Evolutionary conservation across 345 rosid species (phyloP), one percentile per base, ranked within the genome.

Genomic region (Cardiospermum halicacabum): DNA sequence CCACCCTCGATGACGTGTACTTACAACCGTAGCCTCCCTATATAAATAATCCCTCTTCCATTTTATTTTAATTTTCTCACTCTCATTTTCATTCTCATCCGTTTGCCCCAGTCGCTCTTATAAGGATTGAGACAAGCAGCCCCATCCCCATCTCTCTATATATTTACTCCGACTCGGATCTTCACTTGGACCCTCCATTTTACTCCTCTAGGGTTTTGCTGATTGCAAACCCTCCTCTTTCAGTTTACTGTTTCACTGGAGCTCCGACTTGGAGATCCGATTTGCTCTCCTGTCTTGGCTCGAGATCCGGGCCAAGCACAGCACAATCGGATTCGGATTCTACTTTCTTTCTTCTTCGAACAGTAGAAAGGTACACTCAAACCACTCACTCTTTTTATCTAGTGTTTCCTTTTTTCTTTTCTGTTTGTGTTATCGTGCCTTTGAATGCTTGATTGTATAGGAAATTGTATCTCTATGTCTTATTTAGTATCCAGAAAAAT

Each of bases 231-330:
- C 43, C 5, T 32, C 19, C 50, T 34, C 30, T 45, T 11, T n/a
- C 22, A 16, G 3, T 19, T 58, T 3, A 18, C 65, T 13, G 3
- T 47, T 62, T 31, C 40, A 47, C 53, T 59, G 56, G 69, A 39
- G 31, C 34, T 45, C 40, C 66, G 57, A 63, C 51, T 72, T 28
- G 75, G 76, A 78, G 85, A 81, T 84, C 87, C 87, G 74, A 56
- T 62, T 80, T 65, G 28, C 70, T 67, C 69, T 76, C 69, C 81
- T 82, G 90, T 65, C 87, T 89, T 84, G 98, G 96, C 96, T 92
- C 91, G 89, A 81, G 89, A 89, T 92, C 96, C 87, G 90, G 83
- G 96, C 96, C 96, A 83, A 81, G 89, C 67, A 78, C 91, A 78
- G 90, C 71, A 77, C 78, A 74, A 64, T 75, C 77, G 72, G 76